A percentile compares a stretch with the other conserved stretches of the same genome.
These are phyloP conservation scores for Fremontodendron californicum DNA, from an alignment of 345 rosid genomes.

Conservation along the genomic window DNA sequence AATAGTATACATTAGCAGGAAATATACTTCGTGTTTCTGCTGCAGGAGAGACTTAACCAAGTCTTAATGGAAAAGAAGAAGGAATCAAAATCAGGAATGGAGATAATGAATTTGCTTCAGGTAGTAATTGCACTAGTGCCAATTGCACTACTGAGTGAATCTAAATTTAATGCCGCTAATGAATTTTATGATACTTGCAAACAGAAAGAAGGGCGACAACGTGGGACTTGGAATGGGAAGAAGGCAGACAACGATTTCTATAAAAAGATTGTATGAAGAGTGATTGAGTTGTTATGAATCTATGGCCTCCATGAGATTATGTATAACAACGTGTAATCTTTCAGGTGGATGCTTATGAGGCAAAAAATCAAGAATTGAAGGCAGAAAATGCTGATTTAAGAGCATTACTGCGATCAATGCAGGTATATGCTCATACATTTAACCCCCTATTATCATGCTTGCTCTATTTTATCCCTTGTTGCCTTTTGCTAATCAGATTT, in stretches of 20 bases:
- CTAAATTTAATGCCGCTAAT: background rate
- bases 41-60: conserved; percentile 89
- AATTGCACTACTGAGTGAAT: background rate
- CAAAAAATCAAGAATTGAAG: conserved; percentile 86
- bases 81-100: conserved; percentile 98
- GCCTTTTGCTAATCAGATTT: background rate
- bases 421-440: conserved; percentile 40
- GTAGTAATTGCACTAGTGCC: conserved; percentile 29
- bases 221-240: conserved; percentile 99
- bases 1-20: background rate
- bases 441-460: background rate
- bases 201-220: conserved; percentile 98
- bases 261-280: conserved; percentile 71
- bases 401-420: conserved; percentile 85
- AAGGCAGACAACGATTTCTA: conserved; percentile 91
- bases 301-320: background rate
- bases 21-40: conserved; percentile 1
- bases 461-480: background rate
- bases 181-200: conserved; percentile 19
- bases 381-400: conserved; percentile 87
- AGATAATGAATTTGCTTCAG: conserved; percentile 98
- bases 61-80: conserved; percentile 98
- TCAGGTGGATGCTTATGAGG: conserved; percentile 95
- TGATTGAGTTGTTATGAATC: conserved; percentile 15
- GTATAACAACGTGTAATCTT: conserved; percentile 14